phyloP scores from a whole-genome alignment of 805 yeast species.

The Cyberlindnera suaveolens region DNA sequence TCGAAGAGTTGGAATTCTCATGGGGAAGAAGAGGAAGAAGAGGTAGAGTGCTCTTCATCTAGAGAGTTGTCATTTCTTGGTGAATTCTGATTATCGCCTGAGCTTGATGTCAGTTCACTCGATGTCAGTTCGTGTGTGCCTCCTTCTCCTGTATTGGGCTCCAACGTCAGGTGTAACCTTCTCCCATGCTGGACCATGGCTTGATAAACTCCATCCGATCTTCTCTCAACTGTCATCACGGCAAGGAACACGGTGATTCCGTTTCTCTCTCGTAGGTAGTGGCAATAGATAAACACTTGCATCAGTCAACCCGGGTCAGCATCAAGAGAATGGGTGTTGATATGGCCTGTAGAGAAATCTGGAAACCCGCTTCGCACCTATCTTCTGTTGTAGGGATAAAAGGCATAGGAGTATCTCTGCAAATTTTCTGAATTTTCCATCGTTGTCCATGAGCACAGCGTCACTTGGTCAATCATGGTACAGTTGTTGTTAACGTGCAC shows the following conservation, averaged over 20 bases:
- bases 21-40: no score
- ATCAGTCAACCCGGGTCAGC: background rate
- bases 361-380: no score
- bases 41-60: no score
- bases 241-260: constrained; percentile 1
- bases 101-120: background rate
- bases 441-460: no score
- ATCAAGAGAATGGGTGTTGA: no score
- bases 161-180: background rate
- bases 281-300: constrained; percentile 7
- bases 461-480: no score
- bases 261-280: constrained; percentile 5
- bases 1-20: no score
- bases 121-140: background rate
- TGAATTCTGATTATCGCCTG: background rate
- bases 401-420: no score
- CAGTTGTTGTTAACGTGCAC: no score
- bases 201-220: background rate
- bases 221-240: background rate
- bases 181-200: constrained; percentile 1
- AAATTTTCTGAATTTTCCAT: no score
- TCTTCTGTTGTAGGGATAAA: no score
- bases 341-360: no score
- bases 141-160: background rate
- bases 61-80: background rate